phyloP scores from a whole-genome alignment of 257 asterid species.

The Plantago elongata region DNA sequence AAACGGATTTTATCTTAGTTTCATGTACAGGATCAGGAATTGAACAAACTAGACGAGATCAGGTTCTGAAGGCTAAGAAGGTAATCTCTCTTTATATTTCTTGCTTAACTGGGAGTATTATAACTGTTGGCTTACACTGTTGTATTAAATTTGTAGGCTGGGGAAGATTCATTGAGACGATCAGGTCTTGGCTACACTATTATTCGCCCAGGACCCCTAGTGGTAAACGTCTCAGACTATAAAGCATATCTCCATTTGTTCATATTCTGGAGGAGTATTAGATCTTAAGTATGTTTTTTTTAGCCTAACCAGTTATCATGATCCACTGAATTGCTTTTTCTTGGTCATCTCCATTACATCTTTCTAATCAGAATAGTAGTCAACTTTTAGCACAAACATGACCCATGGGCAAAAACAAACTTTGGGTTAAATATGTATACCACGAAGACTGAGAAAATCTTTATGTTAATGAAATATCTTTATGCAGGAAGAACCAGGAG shows the following conservation, averaged over 20 bases:
- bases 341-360: too few species aligned
- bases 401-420: too few species aligned
- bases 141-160: conserved; percentile 45
- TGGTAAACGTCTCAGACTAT: conserved; percentile 39
- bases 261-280: not conserved
- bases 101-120: conserved; percentile 7
- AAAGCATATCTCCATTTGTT: not conserved
- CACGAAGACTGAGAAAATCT: conserved; percentile 1
- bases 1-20: conserved; percentile 86
- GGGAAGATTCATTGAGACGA: conserved; percentile 85
- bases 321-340: too few species aligned
- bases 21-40: conserved; percentile 95
- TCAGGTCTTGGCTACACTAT: conserved; percentile 98
- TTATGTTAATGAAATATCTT: not conserved
- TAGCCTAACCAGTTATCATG: too few species aligned
- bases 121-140: conserved; percentile 17
- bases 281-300: too few species aligned
- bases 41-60: conserved; percentile 77
- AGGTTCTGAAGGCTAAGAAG: conserved; percentile 89
- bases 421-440: not conserved
- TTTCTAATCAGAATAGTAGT: too few species aligned
- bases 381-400: too few species aligned
- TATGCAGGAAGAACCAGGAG: conserved; percentile 95
- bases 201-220: conserved; percentile 87
- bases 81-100: conserved; percentile 31